Evolutionary conservation across 345 rosid species (phyloP).

Genomic region (Litchi chinensis): DNA sequence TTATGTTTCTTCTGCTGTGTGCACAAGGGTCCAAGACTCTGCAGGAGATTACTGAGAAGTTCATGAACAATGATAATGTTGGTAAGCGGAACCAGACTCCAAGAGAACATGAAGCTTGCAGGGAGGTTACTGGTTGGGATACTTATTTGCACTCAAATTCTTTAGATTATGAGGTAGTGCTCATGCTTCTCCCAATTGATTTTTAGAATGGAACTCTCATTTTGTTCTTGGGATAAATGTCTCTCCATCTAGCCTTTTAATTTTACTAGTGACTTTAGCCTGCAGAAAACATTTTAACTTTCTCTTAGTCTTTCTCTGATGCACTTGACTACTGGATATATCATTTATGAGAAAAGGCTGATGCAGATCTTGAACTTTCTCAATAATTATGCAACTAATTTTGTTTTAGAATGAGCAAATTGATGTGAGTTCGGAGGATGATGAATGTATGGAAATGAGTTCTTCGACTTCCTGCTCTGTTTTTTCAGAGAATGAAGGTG

Average conservation of each 20-base stretch:
- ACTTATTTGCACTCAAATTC: slow-evolving; percentile 27
- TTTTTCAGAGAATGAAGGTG: slow-evolving; percentile 26
- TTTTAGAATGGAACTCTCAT: neutral
- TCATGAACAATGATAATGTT: slow-evolving; percentile 25
- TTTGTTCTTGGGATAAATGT: neutral
- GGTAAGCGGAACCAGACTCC: slow-evolving; percentile 4
- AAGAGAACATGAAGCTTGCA: slow-evolving; percentile 15
- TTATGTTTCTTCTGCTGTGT: slow-evolving; percentile 1
- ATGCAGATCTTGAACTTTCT: slow-evolving; percentile 5
- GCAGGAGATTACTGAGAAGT: slow-evolving; percentile 10
- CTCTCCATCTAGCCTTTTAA: neutral
- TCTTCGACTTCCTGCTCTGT: slow-evolving; percentile 24
- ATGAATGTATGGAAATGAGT: slow-evolving; percentile 22
- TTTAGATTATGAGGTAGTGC: slow-evolving; percentile 28
- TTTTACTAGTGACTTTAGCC: neutral
- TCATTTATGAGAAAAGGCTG: neutral
- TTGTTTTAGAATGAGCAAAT: slow-evolving; percentile 38
- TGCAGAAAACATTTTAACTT: slow-evolving; percentile 9
- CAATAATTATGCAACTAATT: slow-evolving; percentile 20
- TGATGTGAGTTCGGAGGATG: slow-evolving; percentile 29
- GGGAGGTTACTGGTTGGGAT: slow-evolving; percentile 22
- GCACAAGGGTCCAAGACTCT: slow-evolving; percentile 14
- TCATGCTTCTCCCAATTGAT: slow-evolving; percentile 1
- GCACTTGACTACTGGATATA: neutral
- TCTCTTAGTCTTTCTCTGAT: slow-evolving; percentile 2